Evolutionary conservation across 768 basidiomycete species (phyloP).

Genomic region (Dictyophora rubrovolvata): DNA sequence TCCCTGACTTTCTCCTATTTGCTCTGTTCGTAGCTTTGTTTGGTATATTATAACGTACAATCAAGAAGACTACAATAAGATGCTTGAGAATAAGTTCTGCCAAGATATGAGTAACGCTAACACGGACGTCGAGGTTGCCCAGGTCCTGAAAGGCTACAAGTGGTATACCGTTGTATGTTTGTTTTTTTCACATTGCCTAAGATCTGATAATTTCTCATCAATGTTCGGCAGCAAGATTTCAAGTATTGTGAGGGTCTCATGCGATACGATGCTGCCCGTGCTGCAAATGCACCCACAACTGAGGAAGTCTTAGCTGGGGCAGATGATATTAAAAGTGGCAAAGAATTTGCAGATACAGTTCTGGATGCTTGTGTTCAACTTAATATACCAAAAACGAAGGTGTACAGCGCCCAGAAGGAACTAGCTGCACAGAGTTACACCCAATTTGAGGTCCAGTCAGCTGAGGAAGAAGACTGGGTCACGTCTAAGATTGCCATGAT

Average conservation of each 20-base stretch:
- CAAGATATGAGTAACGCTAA: too few species aligned
- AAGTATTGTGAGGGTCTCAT: neutral
- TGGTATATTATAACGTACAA: too few species aligned
- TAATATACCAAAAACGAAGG: neutral
- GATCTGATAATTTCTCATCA: too few species aligned
- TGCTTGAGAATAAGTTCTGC: too few species aligned
- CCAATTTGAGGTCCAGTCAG: neutral
- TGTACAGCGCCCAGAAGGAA: neutral
- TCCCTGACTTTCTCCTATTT: too few species aligned
- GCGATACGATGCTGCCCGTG: neutral
- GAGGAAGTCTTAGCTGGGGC: neutral
- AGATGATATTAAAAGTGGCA: neutral
- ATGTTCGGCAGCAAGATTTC: neutral
- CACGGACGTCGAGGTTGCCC: too few species aligned
- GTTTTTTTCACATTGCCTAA: too few species aligned
- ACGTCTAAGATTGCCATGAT: neutral
- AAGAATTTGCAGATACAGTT: neutral
- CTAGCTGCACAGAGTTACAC: neutral
- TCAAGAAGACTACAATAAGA: too few species aligned
- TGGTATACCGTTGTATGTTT: too few species aligned
- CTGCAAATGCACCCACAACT: neutral
- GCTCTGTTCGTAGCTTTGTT: too few species aligned
- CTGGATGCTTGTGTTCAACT: neutral
- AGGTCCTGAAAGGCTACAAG: too few species aligned
- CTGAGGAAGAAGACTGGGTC: neutral